These are phyloP conservation scores for Acer saccharum DNA, from an alignment of 345 rosid genomes.

Conservation along the genomic window DNA sequence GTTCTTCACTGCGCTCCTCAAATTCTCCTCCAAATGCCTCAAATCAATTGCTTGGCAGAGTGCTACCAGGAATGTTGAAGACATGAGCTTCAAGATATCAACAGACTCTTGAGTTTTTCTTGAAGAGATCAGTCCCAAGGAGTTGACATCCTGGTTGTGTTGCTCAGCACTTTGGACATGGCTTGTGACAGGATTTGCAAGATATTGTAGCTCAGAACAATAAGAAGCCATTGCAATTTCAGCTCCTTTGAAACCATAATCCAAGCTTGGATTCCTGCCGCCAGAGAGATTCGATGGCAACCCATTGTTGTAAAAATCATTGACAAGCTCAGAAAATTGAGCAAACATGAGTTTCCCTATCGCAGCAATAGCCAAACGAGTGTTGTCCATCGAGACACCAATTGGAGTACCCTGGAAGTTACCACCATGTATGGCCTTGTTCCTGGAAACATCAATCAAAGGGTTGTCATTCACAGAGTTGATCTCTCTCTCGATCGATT, in stretches of 20 bases:
- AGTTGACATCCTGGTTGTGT: slow-evolving; percentile 63
- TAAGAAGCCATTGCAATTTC: slow-evolving; percentile 77
- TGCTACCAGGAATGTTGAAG: slow-evolving; percentile 56
- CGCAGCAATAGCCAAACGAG: slow-evolving; percentile 48
- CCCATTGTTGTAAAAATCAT: slow-evolving; percentile 82
- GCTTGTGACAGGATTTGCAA: slow-evolving; percentile 56
- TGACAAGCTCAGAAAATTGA: slow-evolving; percentile 66
- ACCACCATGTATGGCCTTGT: slow-evolving; percentile 75
- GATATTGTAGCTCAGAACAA: slow-evolving; percentile 56
- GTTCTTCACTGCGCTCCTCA: slow-evolving; percentile 45
- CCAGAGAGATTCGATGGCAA: slow-evolving; percentile 70
- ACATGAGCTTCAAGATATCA: slow-evolving; percentile 56
- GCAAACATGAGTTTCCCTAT: slow-evolving; percentile 61
- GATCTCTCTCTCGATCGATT: slow-evolving; percentile 54
- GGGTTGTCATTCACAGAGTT: slow-evolving; percentile 71
- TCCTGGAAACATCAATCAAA: slow-evolving; percentile 64
- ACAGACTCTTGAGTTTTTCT: slow-evolving; percentile 63
- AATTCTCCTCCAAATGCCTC: slow-evolving; percentile 64
- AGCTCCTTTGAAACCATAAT: slow-evolving; percentile 79
- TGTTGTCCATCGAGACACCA: slow-evolving; percentile 59
- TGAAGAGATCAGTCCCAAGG: slow-evolving; percentile 58
- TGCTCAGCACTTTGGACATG: slow-evolving; percentile 64
- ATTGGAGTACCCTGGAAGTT: slow-evolving; percentile 66
- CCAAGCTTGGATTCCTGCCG: slow-evolving; percentile 72
- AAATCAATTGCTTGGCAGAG: slow-evolving; percentile 67